Evolutionary conservation across 805 yeast species (phyloP).

Genomic region (Cyberlindnera samutprakarnensis): DNA sequence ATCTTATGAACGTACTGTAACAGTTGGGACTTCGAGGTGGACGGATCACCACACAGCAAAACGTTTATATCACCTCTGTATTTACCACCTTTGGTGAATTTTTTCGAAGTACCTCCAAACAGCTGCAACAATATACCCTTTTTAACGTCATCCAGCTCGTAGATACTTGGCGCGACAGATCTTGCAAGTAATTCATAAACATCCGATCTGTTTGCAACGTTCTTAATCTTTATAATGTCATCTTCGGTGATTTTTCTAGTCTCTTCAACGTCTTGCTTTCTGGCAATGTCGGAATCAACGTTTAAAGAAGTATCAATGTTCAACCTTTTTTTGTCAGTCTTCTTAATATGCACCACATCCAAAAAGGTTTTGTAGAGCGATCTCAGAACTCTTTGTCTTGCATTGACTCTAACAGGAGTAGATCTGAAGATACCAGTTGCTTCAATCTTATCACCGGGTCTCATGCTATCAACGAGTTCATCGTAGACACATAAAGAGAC

Average conservation of each 20-base stretch:
- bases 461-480: slow-evolving; percentile 86
- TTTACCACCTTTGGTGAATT: slow-evolving; percentile 82
- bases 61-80: slow-evolving; percentile 95
- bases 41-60: slow-evolving; percentile 94
- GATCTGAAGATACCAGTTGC: slow-evolving; percentile 94
- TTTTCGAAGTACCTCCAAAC: slow-evolving; percentile 93
- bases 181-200: slow-evolving; percentile 80
- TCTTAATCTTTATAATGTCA: slow-evolving; percentile 59
- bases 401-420: slow-evolving; percentile 81
- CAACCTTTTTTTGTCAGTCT: slow-evolving; percentile 72
- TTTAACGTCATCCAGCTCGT: slow-evolving; percentile 93
- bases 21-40: slow-evolving; percentile 93
- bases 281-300: slow-evolving; percentile 37
- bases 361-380: slow-evolving; percentile 84
- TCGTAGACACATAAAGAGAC: slow-evolving; percentile 91
- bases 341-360: slow-evolving; percentile 89
- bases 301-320: slow-evolving; percentile 73
- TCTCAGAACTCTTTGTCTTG: slow-evolving; percentile 78
- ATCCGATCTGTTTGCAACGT: slow-evolving; percentile 61
- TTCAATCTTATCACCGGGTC: slow-evolving; percentile 96
- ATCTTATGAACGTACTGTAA: slow-evolving; percentile 93
- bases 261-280: slow-evolving; percentile 71
- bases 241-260: slow-evolving; percentile 58
- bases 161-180: slow-evolving; percentile 94
- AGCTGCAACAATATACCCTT: slow-evolving; percentile 89